Base-by-base conservation (phyloP, 331 rosid species). In the Saraca asoca region DNA sequence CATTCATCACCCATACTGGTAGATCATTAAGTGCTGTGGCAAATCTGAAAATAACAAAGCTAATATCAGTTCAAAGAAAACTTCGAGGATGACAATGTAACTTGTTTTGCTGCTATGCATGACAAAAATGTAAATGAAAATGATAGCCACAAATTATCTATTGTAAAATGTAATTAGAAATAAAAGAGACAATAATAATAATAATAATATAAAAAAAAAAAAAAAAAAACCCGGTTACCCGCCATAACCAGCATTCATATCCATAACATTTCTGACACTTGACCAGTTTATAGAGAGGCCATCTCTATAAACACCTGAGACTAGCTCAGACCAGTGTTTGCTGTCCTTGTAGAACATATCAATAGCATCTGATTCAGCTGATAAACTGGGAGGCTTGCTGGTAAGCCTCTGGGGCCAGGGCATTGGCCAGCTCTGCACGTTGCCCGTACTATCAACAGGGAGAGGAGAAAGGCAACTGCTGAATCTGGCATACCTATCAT, bases 221-320 rank as follows among this genome's bases (percentile, higher is more conserved):
- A n/a, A n/a, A n/a, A n/a, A n/a, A n/a, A n/a, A n/a, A n/a, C n/a
- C n/a, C n/a, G n/a, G n/a, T 85, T 90, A 94, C 99, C 99, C 99
- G 78, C 90, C 99, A 66, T 81, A 86, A 73, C 95, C 90, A 66
- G 99, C 97, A 83, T 94, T 94, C 96, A 90, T 88, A 76, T 94
- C 99, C 95, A 94, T 77, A 11, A 90, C 85, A 68, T 94, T 94
- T 70, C 97, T 86, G 70, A 94, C 81, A 7, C 83, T 86, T 0
- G 84, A 57, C 99, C 97, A 94, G 18, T 86, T 74, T 41, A 90
- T 75, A 15, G 87, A 53, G 62, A 86, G 81, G 59, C 71, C 63
- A 10, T 81, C 52, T n/a, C 14, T 51, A 77, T 90, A 94, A 66
- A 81, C 85, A 71, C 85, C 73, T 0, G 96, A 81, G 62, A 90